These are phyloP conservation scores for Termitomyces sp. DNA, from an alignment of 768 basidiomycete genomes.

Conservation along the genomic window DNA sequence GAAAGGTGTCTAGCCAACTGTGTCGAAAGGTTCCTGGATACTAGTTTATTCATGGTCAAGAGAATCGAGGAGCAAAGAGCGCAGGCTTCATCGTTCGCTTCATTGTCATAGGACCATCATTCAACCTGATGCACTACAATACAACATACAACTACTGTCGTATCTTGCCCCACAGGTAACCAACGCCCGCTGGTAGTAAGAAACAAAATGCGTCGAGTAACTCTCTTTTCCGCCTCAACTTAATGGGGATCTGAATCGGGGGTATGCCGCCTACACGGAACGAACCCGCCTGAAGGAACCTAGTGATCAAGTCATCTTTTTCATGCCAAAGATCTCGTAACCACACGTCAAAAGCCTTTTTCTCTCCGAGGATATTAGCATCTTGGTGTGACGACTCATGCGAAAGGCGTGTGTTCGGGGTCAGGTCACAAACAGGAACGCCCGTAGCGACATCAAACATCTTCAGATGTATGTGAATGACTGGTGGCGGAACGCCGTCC, in stretches of 20 bases:
- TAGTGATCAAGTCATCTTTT: conserved; percentile 79
- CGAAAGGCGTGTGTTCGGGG: conserved; percentile 25
- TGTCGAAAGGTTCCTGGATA: conserved; percentile 89
- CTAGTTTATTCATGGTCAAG: conserved; percentile 77
- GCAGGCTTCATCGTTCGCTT: conserved; percentile 14
- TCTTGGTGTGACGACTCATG: conserved; percentile 26
- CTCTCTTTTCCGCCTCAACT: conserved; percentile 51
- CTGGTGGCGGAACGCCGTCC: conserved; percentile 75
- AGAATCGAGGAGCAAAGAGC: conserved; percentile 49
- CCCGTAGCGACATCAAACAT: conserved; percentile 64
- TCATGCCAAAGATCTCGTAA: conserved; percentile 75
- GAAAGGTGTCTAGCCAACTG: conserved; percentile 84
- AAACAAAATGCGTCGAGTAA: conserved; percentile 67
- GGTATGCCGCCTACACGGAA: conserved; percentile 30
- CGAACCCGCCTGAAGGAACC: conserved; percentile 51
- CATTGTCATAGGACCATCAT: background rate
- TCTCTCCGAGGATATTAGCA: conserved; percentile 58
- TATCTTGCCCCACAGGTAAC: conserved; percentile 45
- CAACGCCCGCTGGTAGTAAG: conserved; percentile 55
- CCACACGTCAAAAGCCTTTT: conserved; percentile 77
- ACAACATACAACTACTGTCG: conserved; percentile 17
- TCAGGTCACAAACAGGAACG: conserved; percentile 67
- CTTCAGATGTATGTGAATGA: conserved; percentile 84
- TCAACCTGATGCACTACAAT: background rate
- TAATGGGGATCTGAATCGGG: conserved; percentile 54